Evolutionary conservation across 2,329 filamentous ascomycete species (phyloP), one percentile per base, ranked within the genome.

Genomic region (Microascus cirrosus): DNA sequence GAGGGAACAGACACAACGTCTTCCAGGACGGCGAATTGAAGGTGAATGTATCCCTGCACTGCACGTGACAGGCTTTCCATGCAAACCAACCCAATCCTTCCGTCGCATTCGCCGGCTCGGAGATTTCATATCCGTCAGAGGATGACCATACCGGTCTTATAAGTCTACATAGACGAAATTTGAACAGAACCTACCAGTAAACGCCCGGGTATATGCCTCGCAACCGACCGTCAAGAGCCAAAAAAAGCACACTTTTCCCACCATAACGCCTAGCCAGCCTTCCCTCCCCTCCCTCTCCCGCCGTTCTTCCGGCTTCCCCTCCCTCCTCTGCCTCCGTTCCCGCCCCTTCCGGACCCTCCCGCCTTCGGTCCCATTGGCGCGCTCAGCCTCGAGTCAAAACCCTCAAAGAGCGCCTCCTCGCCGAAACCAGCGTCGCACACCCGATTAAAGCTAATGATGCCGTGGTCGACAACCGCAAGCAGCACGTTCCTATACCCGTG

Each of bases 391-490:
- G 10, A 76, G 70, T 13, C 77, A 68, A n/a, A 77, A 70, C 10
- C 70, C 74, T 62, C 71, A 66, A n/a, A 69, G 72, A 25, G 72
- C 70, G 22, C 71, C 70, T 53, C 73, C 70, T 36, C 68, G 69
- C 10, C 71, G 70, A 52, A 69, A 66, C 57, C 67, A 71, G 60
- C 85, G 74, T 97, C 91, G 1, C 82, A 84, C 59, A 96, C 79
- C 25, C 89, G 77, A 65, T 96, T 77, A 68, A 93, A 97, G 69
- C 93, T 97, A 53, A 92, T 87, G 24, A 97, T 79, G 0, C 94
- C 94, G 61, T 90, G 82, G 68, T 97, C 94, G 36, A 96, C 91
- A 2, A 97, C 82, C 0, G 92, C 94, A 25, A 99, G 69, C 36
- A 96, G 77, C 35, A 94, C 88, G 70, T 90, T 94, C 62, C 90